These are phyloP conservation scores for Yamadazyma endophytica DNA, from an alignment of 805 yeast species.

Conservation along the genomic window DNA sequence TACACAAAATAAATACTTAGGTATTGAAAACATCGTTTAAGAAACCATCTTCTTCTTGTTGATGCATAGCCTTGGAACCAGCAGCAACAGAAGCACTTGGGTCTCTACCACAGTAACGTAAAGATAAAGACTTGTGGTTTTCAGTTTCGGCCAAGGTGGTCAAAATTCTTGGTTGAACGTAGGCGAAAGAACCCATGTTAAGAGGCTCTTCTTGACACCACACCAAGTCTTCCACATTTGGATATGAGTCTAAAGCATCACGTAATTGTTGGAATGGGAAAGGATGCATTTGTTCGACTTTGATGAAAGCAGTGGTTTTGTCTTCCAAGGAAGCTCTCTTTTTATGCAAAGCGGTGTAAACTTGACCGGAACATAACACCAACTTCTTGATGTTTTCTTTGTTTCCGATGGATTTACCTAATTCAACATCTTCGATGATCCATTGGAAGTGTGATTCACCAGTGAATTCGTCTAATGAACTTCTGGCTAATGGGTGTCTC, in stretches of 20 bases:
- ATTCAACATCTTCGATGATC: slow-evolving; percentile 89
- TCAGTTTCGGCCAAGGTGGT: slow-evolving; percentile 76
- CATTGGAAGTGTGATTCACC: slow-evolving; percentile 92
- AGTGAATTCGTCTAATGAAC: slow-evolving; percentile 76
- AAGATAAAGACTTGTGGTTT: slow-evolving; percentile 49
- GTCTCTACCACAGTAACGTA: slow-evolving; percentile 95
- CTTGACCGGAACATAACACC: slow-evolving; percentile 88
- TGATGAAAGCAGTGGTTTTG: slow-evolving; percentile 82
- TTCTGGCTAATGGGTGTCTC: slow-evolving; percentile 97
- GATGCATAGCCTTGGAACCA: slow-evolving; percentile 86
- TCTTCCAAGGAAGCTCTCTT: slow-evolving; percentile 74
- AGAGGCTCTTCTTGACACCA: slow-evolving; percentile 99
- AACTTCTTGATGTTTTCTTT: slow-evolving; percentile 86
- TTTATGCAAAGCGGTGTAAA: slow-evolving; percentile 86
- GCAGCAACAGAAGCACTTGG: slow-evolving; percentile 99
- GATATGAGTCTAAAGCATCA: slow-evolving; percentile 76
- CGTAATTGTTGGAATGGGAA: slow-evolving; percentile 96
- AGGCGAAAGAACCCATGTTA: slow-evolving; percentile 91
- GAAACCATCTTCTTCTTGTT: slow-evolving; percentile 84
- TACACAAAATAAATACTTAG: neutral
- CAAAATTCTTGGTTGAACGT: slow-evolving; percentile 74
- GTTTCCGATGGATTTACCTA: slow-evolving; percentile 70
- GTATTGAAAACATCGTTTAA: slow-evolving; percentile 64
- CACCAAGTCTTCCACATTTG: slow-evolving; percentile 80
- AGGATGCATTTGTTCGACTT: slow-evolving; percentile 94